phyloP scores from a whole-genome alignment of 495 filamentous ascomycete species.

The Lichina pygmaea region DNA sequence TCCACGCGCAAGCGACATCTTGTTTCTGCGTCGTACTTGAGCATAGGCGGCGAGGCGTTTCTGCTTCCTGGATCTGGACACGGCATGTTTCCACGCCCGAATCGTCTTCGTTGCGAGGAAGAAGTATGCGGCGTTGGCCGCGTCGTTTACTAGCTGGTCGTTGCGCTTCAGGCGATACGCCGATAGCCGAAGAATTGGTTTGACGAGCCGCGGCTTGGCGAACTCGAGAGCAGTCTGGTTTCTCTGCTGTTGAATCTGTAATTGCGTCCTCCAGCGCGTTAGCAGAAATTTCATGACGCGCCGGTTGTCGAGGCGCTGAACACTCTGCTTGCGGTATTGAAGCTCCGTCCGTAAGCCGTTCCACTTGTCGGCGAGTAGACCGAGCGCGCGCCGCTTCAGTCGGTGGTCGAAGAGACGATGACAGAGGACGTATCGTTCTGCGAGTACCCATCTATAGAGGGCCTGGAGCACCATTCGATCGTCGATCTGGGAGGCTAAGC shows the following conservation, averaged over 20 bases:
- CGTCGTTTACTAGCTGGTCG: slow-evolving; percentile 22
- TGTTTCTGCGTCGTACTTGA: slow-evolving; percentile 25
- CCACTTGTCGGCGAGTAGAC: background rate
- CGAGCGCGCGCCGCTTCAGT: slow-evolving; percentile 12
- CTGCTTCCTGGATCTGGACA: slow-evolving; percentile 20
- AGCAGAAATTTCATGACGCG: slow-evolving; percentile 8
- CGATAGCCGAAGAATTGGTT: slow-evolving; percentile 23
- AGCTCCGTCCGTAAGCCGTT: background rate
- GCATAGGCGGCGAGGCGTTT: slow-evolving; percentile 33
- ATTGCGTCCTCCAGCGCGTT: slow-evolving; percentile 16
- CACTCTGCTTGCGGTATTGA: background rate
- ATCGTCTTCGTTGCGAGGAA: slow-evolving; percentile 24
- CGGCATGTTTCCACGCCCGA: slow-evolving; percentile 26
- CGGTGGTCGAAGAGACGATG: slow-evolving; percentile 23
- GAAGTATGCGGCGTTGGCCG: slow-evolving; percentile 29
- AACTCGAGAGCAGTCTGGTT: slow-evolving; percentile 25
- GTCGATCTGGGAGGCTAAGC: slow-evolving; percentile 24
- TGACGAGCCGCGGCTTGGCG: slow-evolving; percentile 20
- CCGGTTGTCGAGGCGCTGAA: background rate
- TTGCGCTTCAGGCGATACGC: slow-evolving; percentile 17
- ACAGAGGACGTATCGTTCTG: slow-evolving; percentile 24
- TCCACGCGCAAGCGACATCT: slow-evolving; percentile 26
- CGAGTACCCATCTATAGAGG: slow-evolving; percentile 37
- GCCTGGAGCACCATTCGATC: slow-evolving; percentile 29
- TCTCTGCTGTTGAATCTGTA: slow-evolving; percentile 17